Base-by-base conservation (phyloP, 768 basidiomycete species). In the Tremella mesenterica region DNA sequence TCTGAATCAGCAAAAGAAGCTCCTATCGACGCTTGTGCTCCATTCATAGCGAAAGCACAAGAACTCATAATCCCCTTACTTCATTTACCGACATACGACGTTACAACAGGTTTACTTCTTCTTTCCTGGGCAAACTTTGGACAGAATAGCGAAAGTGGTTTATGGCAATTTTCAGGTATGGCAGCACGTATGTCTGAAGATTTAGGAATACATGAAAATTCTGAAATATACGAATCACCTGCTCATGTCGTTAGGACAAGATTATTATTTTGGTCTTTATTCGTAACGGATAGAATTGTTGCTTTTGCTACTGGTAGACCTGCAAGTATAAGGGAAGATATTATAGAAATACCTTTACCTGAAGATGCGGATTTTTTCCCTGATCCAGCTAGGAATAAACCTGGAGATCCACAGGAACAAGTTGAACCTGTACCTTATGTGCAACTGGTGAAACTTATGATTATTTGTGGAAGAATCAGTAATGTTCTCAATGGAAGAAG, bases 21-120 rank as follows among this genome's bases (percentile, higher is more conserved):
- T 20, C 67, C 61, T 4, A 52, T 59, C 12, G 33, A 59, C 23
- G 63, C 65, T 21, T 53, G 63, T 20, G 59, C 61, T 10, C 64
- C 69, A 20, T 73, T 73, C 54, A 64, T 69, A 39, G 65, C 70
- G n/a, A 70, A 71, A 52, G 71, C 71, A 2, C 64, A 67, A 43
- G 64, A 69, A 33, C 50, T 70, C 4, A 49, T 67, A 25, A 59
- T 70, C 10, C 71, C 71, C 4, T 51, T 67, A 0, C 27, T 70
- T n/a, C 69, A 70, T 29, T 57, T 73, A 10, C 71, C 71, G 0
- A 63, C 67, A 1, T 59, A 59, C 30, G 71, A 73, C 48, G 65
- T 61, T 2, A 63, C 63, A 8, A 69, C 69, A 0, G 65, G 61
- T 25, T 51, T 73, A 9, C 45, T 73, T 0, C 44, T 69, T 13